Conservation (phyloP, 768 basidiomycete genomes). For the Mycena polygramma region DNA sequence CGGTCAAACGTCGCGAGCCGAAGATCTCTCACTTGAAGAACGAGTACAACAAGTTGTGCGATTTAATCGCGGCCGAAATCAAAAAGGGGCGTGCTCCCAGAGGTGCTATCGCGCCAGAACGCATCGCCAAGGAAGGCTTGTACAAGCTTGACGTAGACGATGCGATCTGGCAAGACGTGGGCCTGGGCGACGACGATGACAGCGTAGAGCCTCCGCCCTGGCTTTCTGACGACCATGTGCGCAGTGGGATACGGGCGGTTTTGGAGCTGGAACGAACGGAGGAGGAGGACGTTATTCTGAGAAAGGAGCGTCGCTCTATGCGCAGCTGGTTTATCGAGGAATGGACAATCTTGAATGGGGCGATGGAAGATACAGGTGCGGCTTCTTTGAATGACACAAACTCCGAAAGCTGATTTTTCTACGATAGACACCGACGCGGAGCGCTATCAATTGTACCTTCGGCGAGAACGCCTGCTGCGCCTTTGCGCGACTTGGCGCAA, state of each 20-base stretch:
- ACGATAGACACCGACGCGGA: not conserved
- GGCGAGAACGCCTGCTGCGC: not conserved
- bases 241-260: not conserved
- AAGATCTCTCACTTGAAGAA: slow-evolving; percentile 41
- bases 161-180: slow-evolving; percentile 51
- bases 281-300: not conserved
- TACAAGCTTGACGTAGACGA: slow-evolving; percentile 53
- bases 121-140: slow-evolving; percentile 40
- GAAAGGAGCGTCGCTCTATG: not conserved
- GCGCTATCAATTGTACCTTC: slow-evolving; percentile 9
- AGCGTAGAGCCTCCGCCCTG: slow-evolving; percentile 23
- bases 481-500: slow-evolving; percentile 20
- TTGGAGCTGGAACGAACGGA: not conserved
- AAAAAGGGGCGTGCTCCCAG: slow-evolving; percentile 38
- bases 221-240: not conserved
- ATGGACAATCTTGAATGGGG: not conserved
- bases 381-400: not conserved
- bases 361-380: slow-evolving; percentile 21
- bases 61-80: slow-evolving; percentile 40
- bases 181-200: slow-evolving; percentile 42
- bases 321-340: not conserved
- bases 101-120: slow-evolving; percentile 39
- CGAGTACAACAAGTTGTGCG: slow-evolving; percentile 47
- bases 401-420: not conserved
- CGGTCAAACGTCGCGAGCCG: slow-evolving; percentile 44